Evolutionary conservation across 331 rosid species (phyloP).

Genomic region (Pyracantha coccinea): DNA sequence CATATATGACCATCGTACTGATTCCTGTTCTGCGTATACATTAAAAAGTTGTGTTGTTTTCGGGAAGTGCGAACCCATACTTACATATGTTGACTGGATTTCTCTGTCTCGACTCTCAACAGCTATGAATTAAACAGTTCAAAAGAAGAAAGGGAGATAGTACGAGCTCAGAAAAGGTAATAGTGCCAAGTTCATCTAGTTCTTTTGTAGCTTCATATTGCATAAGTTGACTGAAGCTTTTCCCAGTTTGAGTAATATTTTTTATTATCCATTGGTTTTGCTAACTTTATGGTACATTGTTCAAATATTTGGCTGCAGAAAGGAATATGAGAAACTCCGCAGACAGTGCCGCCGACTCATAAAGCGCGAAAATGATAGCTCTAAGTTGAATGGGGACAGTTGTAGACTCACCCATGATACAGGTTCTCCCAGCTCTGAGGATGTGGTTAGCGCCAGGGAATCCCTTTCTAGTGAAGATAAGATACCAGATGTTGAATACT

Average conservation of each 20-base stretch:
- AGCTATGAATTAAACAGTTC: constrained; percentile 80
- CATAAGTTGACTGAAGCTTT: not conserved
- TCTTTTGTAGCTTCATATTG: not conserved
- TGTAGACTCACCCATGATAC: constrained; percentile 39
- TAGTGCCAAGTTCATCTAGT: constrained; percentile 2
- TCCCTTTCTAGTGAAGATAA: constrained; percentile 87
- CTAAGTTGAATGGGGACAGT: constrained; percentile 50
- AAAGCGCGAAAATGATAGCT: constrained; percentile 42
- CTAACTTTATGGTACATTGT: constrained; percentile 13
- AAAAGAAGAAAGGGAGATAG: constrained; percentile 66
- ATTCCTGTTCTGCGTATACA: not conserved
- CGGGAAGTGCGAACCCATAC: not conserved
- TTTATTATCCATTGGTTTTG: not conserved
- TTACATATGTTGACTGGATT: constrained; percentile 21
- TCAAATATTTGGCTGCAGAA: constrained; percentile 47
- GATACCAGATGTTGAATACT: constrained; percentile 51
- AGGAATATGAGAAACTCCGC: constrained; percentile 79
- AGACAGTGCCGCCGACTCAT: constrained; percentile 66
- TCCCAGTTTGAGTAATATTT: not conserved
- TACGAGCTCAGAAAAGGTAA: constrained; percentile 70
- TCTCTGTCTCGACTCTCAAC: constrained; percentile 44
- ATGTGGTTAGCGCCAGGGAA: constrained; percentile 78
- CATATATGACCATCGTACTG: not conserved
- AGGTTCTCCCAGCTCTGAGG: constrained; percentile 86
- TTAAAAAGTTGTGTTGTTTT: not conserved